A percentile compares a stretch with the other conserved stretches of the same genome.
Conservation (phyloP, 192 early-diverging fungal species). For the Rhizophagus sp. region DNA sequence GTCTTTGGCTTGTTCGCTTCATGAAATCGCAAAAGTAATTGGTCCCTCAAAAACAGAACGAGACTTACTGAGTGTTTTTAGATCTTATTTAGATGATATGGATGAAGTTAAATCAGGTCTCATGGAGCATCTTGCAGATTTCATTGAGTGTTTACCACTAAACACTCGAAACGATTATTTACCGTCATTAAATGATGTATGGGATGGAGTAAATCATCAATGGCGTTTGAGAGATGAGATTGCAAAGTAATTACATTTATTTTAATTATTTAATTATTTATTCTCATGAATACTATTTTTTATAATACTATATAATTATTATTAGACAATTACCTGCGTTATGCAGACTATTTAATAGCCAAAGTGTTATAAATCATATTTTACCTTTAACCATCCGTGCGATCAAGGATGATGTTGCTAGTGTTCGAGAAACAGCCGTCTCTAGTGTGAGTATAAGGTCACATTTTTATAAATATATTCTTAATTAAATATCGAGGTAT, state of each 20-base stretch:
- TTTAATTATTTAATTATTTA: neutral
- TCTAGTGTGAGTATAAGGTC: slow-evolving; percentile 38
- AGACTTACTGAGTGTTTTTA: slow-evolving; percentile 55
- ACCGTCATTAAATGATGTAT: slow-evolving; percentile 65
- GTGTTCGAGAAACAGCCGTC: slow-evolving; percentile 56
- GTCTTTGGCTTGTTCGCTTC: slow-evolving; percentile 60
- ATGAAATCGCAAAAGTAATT: slow-evolving; percentile 58
- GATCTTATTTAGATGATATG: slow-evolving; percentile 50
- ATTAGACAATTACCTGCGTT: slow-evolving; percentile 59
- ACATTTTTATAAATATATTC: neutral
- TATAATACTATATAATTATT: neutral
- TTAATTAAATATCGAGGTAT: neutral
- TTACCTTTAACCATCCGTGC: slow-evolving; percentile 65
- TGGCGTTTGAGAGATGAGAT: slow-evolving; percentile 76
- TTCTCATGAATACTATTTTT: neutral
- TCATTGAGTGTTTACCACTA: slow-evolving; percentile 61
- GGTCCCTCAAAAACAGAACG: slow-evolving; percentile 55
- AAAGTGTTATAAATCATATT: slow-evolving; percentile 61
- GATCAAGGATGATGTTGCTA: slow-evolving; percentile 53
- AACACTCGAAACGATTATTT: slow-evolving; percentile 64
- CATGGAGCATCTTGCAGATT: slow-evolving; percentile 64
- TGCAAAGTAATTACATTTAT: slow-evolving; percentile 35
- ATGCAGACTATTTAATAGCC: slow-evolving; percentile 60
- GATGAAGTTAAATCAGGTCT: slow-evolving; percentile 74
- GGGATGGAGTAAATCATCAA: slow-evolving; percentile 60